Evolutionary conservation across 1,284 basidiomycete species (phyloP).

Genomic region (Moniliophthora roreri): DNA sequence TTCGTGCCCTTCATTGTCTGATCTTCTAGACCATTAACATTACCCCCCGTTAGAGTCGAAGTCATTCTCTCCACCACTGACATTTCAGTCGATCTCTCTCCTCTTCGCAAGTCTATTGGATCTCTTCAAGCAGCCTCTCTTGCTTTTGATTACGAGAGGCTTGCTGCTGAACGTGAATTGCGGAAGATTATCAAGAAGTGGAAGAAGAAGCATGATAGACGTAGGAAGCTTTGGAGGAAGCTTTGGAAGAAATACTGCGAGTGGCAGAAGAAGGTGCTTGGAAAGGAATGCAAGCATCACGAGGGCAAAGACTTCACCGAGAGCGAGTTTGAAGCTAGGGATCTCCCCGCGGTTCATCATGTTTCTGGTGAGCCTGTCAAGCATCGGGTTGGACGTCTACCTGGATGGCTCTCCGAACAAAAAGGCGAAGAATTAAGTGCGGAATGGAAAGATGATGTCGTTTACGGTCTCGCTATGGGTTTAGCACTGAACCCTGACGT

Average conservation of each 20-base stretch:
- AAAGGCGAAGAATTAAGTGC: too few species aligned
- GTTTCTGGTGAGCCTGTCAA: too few species aligned
- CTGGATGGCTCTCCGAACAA: too few species aligned
- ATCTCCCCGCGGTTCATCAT: too few species aligned
- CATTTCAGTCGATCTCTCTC: slow-evolving; percentile 3
- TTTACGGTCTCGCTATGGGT: too few species aligned
- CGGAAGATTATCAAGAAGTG: slow-evolving; percentile 33
- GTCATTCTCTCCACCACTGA: slow-evolving; percentile 11
- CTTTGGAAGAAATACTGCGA: slow-evolving; percentile 29
- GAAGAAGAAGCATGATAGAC: slow-evolving; percentile 28
- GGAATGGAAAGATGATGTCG: too few species aligned
- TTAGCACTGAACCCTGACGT: too few species aligned
- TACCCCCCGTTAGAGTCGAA: slow-evolving; percentile 31
- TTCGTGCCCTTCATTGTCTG: slow-evolving; percentile 27
- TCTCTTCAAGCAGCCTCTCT: slow-evolving; percentile 50
- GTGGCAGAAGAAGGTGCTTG: slow-evolving; percentile 25
- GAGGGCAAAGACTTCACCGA: neutral
- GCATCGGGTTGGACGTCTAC: too few species aligned
- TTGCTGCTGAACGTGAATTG: slow-evolving; percentile 34
- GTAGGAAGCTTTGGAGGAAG: slow-evolving; percentile 21
- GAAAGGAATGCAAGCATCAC: slow-evolving; percentile 22
- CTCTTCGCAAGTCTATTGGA: slow-evolving; percentile 45
- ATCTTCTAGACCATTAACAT: neutral
- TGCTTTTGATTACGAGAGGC: slow-evolving; percentile 52
- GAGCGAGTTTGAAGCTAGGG: too few species aligned